A percentile compares a stretch with the other conserved stretches of the same genome.
phyloP scores from a whole-genome alignment of 2,329 filamentous ascomycete genomes.

The Emergomyces orientalis region DNA sequence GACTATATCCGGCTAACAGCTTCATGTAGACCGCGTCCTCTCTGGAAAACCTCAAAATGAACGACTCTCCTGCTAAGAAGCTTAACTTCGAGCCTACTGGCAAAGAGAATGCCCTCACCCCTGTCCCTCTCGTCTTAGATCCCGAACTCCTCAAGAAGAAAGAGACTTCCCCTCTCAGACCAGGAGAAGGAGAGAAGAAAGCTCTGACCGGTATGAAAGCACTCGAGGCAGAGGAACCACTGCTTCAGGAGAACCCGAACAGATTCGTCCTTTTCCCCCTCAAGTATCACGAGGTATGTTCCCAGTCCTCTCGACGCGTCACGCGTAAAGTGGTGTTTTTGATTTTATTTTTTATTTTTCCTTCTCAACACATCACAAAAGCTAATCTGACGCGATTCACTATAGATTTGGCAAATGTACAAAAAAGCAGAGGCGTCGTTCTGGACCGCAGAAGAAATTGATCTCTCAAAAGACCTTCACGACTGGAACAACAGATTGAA shows the following conservation, averaged over 20 bases:
- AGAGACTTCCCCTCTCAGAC: background rate
- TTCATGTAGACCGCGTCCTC: conserved; percentile 66
- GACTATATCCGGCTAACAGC: conserved; percentile 26
- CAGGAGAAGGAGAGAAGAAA: conserved; percentile 12
- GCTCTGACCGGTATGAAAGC: conserved; percentile 48
- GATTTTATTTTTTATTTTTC: background rate
- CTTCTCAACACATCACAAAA: conserved; percentile 11
- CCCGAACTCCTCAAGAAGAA: conserved; percentile 46
- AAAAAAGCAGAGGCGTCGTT: conserved; percentile 99
- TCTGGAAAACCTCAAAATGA: conserved; percentile 81
- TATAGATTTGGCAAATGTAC: conserved; percentile 99
- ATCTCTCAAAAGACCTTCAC: conserved; percentile 96
- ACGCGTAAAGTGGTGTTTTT: conserved; percentile 58
- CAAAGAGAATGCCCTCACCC: conserved; percentile 68
- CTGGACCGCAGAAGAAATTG: conserved; percentile 99
- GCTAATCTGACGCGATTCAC: conserved; percentile 32
- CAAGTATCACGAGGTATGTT: conserved; percentile 94
- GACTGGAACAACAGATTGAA: conserved; percentile 98
- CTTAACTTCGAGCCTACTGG: conserved; percentile 62
- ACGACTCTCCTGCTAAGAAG: conserved; percentile 82
- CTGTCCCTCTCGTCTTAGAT: conserved; percentile 45
- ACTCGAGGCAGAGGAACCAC: conserved; percentile 73
- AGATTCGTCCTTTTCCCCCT: conserved; percentile 98
- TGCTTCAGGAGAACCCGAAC: conserved; percentile 89
- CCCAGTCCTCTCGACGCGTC: conserved; percentile 41